Evolutionary conservation across 2,329 filamentous ascomycete species (phyloP), one percentile per base, ranked within the genome.

Genomic region (Aureobasidium subglaciale): DNA sequence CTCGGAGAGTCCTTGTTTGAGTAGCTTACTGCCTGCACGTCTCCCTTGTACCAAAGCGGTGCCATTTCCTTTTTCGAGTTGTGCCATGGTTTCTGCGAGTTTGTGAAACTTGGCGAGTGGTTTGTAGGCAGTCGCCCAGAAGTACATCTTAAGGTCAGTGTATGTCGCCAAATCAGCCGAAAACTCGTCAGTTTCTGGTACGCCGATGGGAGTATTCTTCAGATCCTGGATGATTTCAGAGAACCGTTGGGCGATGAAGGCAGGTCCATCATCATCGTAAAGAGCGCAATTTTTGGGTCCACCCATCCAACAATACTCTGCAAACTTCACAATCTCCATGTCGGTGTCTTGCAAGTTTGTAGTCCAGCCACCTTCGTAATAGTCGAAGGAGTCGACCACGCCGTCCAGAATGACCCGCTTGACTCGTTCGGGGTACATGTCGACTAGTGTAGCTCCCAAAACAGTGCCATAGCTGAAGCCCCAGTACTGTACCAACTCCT

Each of bases 311-410:
- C 83, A 86, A 37, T 75, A 73, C 16, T 70, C 67, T 61, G 78
- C 81, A 56, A 85, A 83, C 16, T 69, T 74, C 1, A 73, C 66
- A 61, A 82, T 73, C 5, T 79, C 74, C 50, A 74, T 71, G 63
- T 85, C 81, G 13, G 78, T 75, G 61, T 84, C 77, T n/a, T 69
- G 69, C 6, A 81, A 62, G 50, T 75, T 71, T 25, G 71, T 68
- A 56, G 72, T 76, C 78, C 77, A 82, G 61, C 66, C 65, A 3
- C 71, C 72, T 20, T 63, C 64, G 49, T 80, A 79, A 37, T 77
- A 73, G 60, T 82, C 79, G 25, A 69, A 65, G 3, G 66, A 61
- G 42, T 75, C 68, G 1, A 71, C 60, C 9, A 74, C 68, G 13
- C 71, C 71, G 50, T 77, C 75, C 24, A 77, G 61, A 11, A 76